A percentile compares a stretch with the other conserved stretches of the same genome.
phyloP scores from a whole-genome alignment of 805 yeast genomes.

The Yamadazyma sp. region DNA sequence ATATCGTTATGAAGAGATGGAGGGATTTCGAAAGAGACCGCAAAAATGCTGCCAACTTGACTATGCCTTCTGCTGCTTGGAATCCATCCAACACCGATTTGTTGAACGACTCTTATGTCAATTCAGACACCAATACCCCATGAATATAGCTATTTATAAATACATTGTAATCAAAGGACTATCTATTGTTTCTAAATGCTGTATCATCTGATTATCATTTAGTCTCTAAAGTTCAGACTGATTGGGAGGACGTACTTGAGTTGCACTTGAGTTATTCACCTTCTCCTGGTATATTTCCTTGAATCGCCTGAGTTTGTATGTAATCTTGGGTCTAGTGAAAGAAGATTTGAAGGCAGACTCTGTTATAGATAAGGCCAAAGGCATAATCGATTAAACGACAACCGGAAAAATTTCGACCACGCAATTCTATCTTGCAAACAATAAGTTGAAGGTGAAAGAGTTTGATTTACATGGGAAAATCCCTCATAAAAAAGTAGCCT shows the following conservation, averaged over 20 bases:
- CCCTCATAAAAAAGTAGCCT: too few species aligned
- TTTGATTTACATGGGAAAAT: too few species aligned
- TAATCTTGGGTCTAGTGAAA: constrained; percentile 27
- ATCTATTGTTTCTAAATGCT: constrained; percentile 2
- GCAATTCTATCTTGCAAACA: too few species aligned
- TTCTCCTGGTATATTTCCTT: constrained; percentile 29
- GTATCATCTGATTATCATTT: background rate
- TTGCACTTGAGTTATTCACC: constrained; percentile 12
- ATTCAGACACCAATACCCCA: constrained; percentile 4
- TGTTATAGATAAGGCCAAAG: constrained; percentile 28
- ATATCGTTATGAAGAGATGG: constrained; percentile 91
- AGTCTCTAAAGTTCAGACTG: background rate
- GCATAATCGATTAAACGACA: constrained; percentile 16
- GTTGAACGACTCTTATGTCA: constrained; percentile 17
- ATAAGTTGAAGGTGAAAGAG: too few species aligned
- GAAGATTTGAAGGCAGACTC: constrained; percentile 43
- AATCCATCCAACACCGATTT: constrained; percentile 37
- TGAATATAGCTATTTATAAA: constrained; percentile 5
- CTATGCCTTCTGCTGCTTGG: constrained; percentile 45
- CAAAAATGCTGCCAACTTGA: constrained; percentile 30
- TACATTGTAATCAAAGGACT: background rate
- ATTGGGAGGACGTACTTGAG: background rate
- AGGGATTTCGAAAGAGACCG: constrained; percentile 83
- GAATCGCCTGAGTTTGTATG: constrained; percentile 40
- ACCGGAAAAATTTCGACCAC: too few species aligned